Conservation (phyloP, 2,329 filamentous ascomycete species). For the Huntiella decipiens region DNA sequence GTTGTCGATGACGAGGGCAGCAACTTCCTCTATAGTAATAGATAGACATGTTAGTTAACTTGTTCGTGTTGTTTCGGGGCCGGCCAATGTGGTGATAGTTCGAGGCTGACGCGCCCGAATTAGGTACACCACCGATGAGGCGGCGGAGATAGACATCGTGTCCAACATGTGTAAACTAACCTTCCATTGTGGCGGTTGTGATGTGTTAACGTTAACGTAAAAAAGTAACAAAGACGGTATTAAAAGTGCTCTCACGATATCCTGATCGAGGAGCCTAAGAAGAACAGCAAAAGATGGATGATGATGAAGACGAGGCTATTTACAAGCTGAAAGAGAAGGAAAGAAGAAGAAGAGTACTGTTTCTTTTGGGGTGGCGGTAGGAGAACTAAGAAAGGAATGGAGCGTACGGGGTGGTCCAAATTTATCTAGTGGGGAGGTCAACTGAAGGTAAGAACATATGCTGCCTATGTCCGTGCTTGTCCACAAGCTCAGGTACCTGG, state of each 20-base stretch:
- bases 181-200: slow-evolving; percentile 38
- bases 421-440: slow-evolving; percentile 12
- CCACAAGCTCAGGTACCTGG: slow-evolving; percentile 11
- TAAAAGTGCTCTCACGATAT: slow-evolving; percentile 13
- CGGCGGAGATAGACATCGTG: slow-evolving; percentile 2
- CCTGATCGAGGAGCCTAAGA: slow-evolving; percentile 13
- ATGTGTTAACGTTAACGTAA: slow-evolving; percentile 10
- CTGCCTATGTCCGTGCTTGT: slow-evolving; percentile 10
- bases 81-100: too few relatives aligned
- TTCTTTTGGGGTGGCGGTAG: slow-evolving; percentile 10
- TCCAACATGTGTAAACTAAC: slow-evolving; percentile 25
- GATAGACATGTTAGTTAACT: background rate
- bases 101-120: too few relatives aligned
- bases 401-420: slow-evolving; percentile 11
- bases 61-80: too few relatives aligned
- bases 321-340: slow-evolving; percentile 10
- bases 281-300: slow-evolving; percentile 11
- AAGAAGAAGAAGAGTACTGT: slow-evolving; percentile 10
- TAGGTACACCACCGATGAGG: too few relatives aligned
- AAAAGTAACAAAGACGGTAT: slow-evolving; percentile 12
- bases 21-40: slow-evolving; percentile 71
- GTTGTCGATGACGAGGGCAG: slow-evolving; percentile 99
- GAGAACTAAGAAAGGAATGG: slow-evolving; percentile 12
- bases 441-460: slow-evolving; percentile 7
- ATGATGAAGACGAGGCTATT: slow-evolving; percentile 12